Evolutionary conservation across 2,329 filamentous ascomycete species (phyloP).

Genomic region (Penicillium brevicompactum): DNA sequence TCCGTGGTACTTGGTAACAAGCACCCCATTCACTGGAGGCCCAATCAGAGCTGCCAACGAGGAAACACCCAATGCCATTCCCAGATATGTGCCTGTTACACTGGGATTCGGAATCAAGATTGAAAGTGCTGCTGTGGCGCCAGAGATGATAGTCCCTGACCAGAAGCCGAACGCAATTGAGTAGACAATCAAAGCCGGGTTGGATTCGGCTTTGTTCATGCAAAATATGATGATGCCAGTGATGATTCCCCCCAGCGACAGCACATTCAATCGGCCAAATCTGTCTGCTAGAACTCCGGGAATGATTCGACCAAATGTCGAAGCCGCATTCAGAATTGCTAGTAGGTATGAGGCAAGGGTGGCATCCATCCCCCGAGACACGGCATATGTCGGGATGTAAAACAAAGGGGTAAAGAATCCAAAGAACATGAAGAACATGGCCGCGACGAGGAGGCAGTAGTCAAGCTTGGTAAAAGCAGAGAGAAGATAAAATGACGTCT

Average conservation of each 20-base stretch:
- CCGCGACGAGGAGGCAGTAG: constrained; percentile 24
- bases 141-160: constrained; percentile 48
- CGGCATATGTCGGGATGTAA: constrained; percentile 33
- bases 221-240: constrained; percentile 41
- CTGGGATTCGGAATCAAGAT: constrained; percentile 43
- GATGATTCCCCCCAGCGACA: constrained; percentile 41
- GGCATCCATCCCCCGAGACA: constrained; percentile 45
- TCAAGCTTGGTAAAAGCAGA: constrained; percentile 24
- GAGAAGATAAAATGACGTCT: constrained; percentile 22
- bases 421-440: constrained; percentile 26
- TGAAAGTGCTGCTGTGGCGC: constrained; percentile 33
- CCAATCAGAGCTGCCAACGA: constrained; percentile 52
- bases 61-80: constrained; percentile 52
- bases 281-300: constrained; percentile 59
- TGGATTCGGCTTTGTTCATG: constrained; percentile 35
- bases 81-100: constrained; percentile 55
- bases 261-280: constrained; percentile 55
- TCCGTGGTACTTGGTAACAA: constrained; percentile 46
- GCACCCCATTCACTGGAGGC: constrained; percentile 50
- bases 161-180: constrained; percentile 48
- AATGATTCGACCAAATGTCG: constrained; percentile 57
- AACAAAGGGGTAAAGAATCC: constrained; percentile 37
- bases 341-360: constrained; percentile 65
- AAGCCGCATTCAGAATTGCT: constrained; percentile 65
- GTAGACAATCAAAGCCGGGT: constrained; percentile 35